These are phyloP conservation scores for Monarda citriodora DNA, from an alignment of 305 asterid genomes.

Conservation along the genomic window DNA sequence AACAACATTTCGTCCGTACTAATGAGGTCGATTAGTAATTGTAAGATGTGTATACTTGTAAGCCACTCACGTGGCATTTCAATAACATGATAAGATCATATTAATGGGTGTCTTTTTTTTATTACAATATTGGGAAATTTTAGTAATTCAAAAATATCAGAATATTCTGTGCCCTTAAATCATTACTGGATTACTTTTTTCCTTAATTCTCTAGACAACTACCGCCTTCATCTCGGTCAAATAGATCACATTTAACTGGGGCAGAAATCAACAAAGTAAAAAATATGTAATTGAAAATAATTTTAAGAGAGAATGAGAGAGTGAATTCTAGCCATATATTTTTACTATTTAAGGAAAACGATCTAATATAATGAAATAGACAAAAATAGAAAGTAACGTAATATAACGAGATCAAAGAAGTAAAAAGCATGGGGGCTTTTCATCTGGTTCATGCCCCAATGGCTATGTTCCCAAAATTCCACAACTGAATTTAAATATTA, in stretches of 20 bases:
- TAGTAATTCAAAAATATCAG: constrained; percentile 18
- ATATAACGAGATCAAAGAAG: no score
- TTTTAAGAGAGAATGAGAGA: no score
- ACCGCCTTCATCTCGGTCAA: no score
- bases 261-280: no score
- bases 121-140: constrained; percentile 11
- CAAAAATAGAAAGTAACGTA: no score
- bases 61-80: constrained; percentile 41
- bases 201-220: constrained; percentile 25
- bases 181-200: constrained; percentile 30
- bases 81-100: constrained; percentile 37
- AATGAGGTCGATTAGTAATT: not conserved
- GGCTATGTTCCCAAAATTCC: constrained; percentile 42
- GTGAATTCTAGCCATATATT: no score
- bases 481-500: constrained; percentile 30
- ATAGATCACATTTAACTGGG: no score
- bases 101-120: constrained; percentile 27
- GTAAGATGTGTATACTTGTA: constrained; percentile 16
- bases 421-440: constrained; percentile 22
- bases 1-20: not conserved
- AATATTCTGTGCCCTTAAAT: constrained; percentile 32
- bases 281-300: no score
- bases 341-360: no score
- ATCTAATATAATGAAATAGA: no score
- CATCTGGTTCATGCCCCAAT: constrained; percentile 46